These are phyloP conservation scores for Umbelopsis sp. DNA, from an alignment of 371 early-diverging fungal species.

Conservation along the genomic window DNA sequence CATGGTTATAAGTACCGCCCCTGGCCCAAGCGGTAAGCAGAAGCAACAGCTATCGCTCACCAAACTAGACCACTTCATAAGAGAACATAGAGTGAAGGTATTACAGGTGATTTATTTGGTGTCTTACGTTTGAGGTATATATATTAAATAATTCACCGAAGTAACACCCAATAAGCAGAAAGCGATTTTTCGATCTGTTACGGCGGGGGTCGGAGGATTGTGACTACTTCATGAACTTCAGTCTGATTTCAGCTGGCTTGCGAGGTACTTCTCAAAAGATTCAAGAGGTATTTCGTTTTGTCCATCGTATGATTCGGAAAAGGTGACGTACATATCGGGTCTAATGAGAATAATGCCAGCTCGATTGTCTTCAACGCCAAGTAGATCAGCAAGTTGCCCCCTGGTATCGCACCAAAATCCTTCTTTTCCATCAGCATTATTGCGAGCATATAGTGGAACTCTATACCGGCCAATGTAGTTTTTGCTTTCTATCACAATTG, in stretches of 20 bases:
- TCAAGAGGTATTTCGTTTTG: background rate
- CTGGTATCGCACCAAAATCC: slow-evolving; percentile 12
- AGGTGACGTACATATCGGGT: slow-evolving; percentile 9
- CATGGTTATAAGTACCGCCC: background rate
- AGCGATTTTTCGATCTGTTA: background rate
- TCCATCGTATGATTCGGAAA: background rate
- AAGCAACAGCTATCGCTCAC: background rate
- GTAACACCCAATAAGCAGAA: background rate
- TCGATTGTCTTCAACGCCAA: background rate
- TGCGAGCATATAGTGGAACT: background rate
- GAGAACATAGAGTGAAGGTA: too few species aligned
- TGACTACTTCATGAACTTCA: background rate
- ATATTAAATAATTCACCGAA: background rate
- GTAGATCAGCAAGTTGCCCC: background rate
- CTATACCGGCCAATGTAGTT: background rate
- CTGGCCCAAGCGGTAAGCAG: background rate
- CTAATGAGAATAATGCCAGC: slow-evolving; percentile 7
- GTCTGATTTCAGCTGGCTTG: background rate
- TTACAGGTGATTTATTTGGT: too few species aligned
- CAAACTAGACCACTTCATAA: too few species aligned
- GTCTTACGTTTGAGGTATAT: too few species aligned
- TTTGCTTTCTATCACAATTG: background rate
- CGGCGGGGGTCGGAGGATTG: too few species aligned
- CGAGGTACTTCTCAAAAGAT: background rate
- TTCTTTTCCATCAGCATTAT: background rate